Base-by-base conservation (phyloP, 306 rosid genomes). In the Boehmeria nivea region DNA sequence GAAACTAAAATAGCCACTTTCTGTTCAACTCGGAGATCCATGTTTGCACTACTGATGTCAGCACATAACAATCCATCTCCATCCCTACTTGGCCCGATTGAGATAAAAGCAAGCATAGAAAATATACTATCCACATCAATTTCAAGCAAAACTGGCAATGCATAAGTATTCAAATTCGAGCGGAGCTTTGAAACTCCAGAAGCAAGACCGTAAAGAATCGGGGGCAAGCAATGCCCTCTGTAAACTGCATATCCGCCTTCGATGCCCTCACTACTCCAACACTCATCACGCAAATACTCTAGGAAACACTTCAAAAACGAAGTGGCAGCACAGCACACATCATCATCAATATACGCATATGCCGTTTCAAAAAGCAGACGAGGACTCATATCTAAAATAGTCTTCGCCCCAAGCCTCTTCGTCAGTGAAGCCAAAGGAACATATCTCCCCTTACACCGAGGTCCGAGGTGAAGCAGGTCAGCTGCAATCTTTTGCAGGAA, bases 101-200 rank as follows among this genome's bases (percentile, higher is more conserved):
- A 87, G 54, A 84, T 81, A 69, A 80, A 83, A 52, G 86, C 68
- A 67, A 91, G 95, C 85, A 91, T 84, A 43, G 87, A 72, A 74
- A 87, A 91, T 80, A 91, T 77, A 67, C 95, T 54, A 67, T 91
- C 99, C 59, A 80, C 88, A 40, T 91, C 99, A 59, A 87, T 59
- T 72, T 91, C 94, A 60, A 91, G 78, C 61, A 87, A 65, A 75
- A 83, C 80, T 6, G 95, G 96, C 49, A 91, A 70, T 43, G 89
- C 93, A 49, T 91, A 91, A 63, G 96, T 87, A 66, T 83, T 91
- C 76, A 91, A 58, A 77, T 91, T 91, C 49, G 99, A 60, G 51
- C 99, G 95, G 58, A 84, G 94, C 73, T 84, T 91, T 13, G 99
- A 81, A 65, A 77, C 72, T 55, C 96, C 99, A 73, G 96, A 91